Percentiles rank a stretch among this genome's conserved stretches.
phyloP scores from a whole-genome alignment of 148 eudicot species.

The Rhododendron ferrugineum region DNA sequence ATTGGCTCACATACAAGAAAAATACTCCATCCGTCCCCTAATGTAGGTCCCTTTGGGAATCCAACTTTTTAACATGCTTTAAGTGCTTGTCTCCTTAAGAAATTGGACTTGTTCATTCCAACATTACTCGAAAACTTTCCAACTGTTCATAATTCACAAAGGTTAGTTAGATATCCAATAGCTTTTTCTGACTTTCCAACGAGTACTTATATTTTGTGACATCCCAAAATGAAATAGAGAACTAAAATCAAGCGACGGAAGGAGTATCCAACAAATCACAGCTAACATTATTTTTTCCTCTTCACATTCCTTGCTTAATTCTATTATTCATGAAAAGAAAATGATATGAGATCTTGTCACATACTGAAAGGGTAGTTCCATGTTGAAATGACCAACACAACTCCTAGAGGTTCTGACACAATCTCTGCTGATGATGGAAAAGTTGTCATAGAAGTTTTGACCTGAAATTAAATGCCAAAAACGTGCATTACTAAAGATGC shows the following conservation, averaged over 20 bases:
- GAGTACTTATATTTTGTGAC: not conserved
- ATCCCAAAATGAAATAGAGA: not conserved
- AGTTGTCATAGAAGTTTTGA: slow-evolving; percentile 42
- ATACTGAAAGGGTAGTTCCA: slow-evolving; percentile 93
- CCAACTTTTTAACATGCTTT: not conserved
- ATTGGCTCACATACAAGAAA: not conserved
- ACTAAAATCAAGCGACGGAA: not conserved
- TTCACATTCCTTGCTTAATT: not conserved
- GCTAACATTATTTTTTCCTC: not conserved
- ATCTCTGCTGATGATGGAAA: slow-evolving; percentile 62
- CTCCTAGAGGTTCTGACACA: slow-evolving; percentile 64
- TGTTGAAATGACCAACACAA: slow-evolving; percentile 65
- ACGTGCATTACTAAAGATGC: not conserved
- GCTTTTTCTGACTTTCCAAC: not conserved
- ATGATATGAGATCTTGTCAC: slow-evolving; percentile 15
- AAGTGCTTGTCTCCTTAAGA: not conserved
- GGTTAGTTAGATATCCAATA: not conserved
- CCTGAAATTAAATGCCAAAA: slow-evolving; percentile 29
- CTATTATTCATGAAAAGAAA: not conserved
- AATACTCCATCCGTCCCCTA: not conserved
- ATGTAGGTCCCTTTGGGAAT: not conserved
- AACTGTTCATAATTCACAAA: not conserved
- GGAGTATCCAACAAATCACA: not conserved
- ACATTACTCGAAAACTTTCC: not conserved
- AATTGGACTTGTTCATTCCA: not conserved